Base-by-base conservation (phyloP, 192 early-diverging fungal species). In the Podila epigama region DNA sequence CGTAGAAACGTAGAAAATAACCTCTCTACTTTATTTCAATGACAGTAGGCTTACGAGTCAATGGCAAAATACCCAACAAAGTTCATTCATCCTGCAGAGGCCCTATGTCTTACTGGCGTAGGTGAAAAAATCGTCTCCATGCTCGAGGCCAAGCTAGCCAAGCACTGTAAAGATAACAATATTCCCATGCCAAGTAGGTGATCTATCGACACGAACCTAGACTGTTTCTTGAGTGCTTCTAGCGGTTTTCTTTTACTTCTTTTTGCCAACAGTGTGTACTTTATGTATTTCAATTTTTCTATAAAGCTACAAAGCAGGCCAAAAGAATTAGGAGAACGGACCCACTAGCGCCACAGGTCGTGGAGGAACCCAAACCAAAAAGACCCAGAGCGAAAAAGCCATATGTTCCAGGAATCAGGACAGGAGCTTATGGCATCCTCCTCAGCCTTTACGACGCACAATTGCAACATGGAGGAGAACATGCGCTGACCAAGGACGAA, bases 341-440 rank as follows among this genome's bases (percentile, higher is more conserved):
- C 2, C 37, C 32, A 9, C 20, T 36, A 37, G 33, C 51, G 12
- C 7, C 5, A 5, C 3, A n/a, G 2, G 10, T 11, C n/a, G 58
- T 16, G 16, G 55, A 53, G 4, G 75, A 72, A 54, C 56, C 42
- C 42, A 56, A 63, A 35, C 22, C 68, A 27, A 52, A 69, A 42
- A 61, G 48, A 4, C 9, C 42, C 31, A 29, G 39, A 41, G 56
- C 37, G 27, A 11, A 36, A 20, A 85, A 78, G 59, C 37, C 72
- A 3, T 97, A 97, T 66, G 83, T 95, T 28, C 96, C 96, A 28
- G 60, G 82, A 34, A 91, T 89, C 62, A 86, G 94, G 3, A 90
- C 92, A 0, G 94, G 92, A 5, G 86, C 89, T 4, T 97, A 94
- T 79, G 93, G 89, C 4, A 89, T 97, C 34, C 77, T 97, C 28